A percentile compares a stretch with the other conserved stretches of the same genome.
phyloP scores from a whole-genome alignment of 768 basidiomycete genomes.

The Clitopilus passeckerianus region DNA sequence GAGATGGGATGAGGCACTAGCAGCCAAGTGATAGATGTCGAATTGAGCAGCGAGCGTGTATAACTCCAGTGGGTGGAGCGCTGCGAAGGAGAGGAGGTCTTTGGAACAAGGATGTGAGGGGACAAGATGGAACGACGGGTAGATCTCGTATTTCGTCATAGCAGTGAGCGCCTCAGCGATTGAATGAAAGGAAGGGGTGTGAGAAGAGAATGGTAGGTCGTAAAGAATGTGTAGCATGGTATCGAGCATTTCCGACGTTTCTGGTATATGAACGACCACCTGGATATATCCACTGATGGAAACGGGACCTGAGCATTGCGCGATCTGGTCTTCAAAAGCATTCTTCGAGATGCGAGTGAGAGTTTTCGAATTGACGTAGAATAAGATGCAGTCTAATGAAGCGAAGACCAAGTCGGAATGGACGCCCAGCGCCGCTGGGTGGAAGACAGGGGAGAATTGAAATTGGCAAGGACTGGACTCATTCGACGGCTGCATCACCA shows the following conservation, averaged over 20 bases:
- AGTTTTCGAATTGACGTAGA: slow-evolving; percentile 18
- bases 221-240: slow-evolving; percentile 51
- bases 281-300: slow-evolving; percentile 6
- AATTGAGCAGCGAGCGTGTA: slow-evolving; percentile 32
- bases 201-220: slow-evolving; percentile 40
- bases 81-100: slow-evolving; percentile 22
- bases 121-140: slow-evolving; percentile 14
- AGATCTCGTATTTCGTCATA: slow-evolving; percentile 17
- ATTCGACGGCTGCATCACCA: not conserved
- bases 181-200: slow-evolving; percentile 40
- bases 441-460: slow-evolving; percentile 19
- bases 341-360: slow-evolving; percentile 11
- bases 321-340: slow-evolving; percentile 13
- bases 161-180: slow-evolving; percentile 36
- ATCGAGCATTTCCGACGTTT: slow-evolving; percentile 42
- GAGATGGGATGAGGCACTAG: slow-evolving; percentile 21
- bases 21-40: slow-evolving; percentile 30
- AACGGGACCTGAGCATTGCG: not conserved
- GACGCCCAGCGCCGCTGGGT: slow-evolving; percentile 16
- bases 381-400: slow-evolving; percentile 21
- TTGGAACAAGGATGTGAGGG: slow-evolving; percentile 19
- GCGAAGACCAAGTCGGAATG: slow-evolving; percentile 18
- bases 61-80: slow-evolving; percentile 25
- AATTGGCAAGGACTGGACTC: not conserved
- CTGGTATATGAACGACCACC: slow-evolving; percentile 27